A percentile compares a stretch with the other conserved stretches of the same genome.
phyloP scores from a whole-genome alignment of 345 rosid species.

The Gossypium arboreum region DNA sequence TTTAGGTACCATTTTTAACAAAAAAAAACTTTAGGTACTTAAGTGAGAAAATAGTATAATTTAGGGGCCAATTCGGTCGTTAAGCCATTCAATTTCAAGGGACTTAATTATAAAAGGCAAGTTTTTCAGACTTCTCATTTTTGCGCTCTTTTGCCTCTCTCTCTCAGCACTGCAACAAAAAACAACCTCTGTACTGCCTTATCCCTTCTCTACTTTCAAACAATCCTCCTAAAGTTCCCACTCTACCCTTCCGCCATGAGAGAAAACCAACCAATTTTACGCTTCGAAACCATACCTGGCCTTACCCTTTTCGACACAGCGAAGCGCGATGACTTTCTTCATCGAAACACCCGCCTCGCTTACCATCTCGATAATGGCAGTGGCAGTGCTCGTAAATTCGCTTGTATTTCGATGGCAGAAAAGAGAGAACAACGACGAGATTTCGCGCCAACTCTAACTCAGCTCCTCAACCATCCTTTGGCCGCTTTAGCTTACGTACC shows the following conservation, averaged over 20 bases:
- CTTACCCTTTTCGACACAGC: slow-evolving; percentile 22
- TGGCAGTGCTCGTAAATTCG: slow-evolving; percentile 37
- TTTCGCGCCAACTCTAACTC: slow-evolving; percentile 55
- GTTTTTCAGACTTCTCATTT: not conserved
- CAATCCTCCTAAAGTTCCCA: slow-evolving; percentile 4
- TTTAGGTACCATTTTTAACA: too few species aligned
- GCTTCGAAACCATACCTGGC: slow-evolving; percentile 27
- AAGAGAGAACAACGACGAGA: slow-evolving; percentile 39
- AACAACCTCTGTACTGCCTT: not conserved
- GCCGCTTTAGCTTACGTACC: slow-evolving; percentile 67
- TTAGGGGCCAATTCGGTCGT: too few species aligned
- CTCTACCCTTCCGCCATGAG: slow-evolving; percentile 24
- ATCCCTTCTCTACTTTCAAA: slow-evolving; percentile 13
- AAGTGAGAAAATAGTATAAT: too few species aligned
- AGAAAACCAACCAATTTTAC: slow-evolving; percentile 29
- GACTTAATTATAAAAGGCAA: not conserved
- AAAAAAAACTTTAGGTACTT: too few species aligned
- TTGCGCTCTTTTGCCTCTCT: not conserved
- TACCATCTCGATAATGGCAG: slow-evolving; percentile 8
- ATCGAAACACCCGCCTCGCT: slow-evolving; percentile 23
- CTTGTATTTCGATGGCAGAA: slow-evolving; percentile 58
- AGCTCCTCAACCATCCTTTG: slow-evolving; percentile 71
- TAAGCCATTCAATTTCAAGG: too few species aligned
- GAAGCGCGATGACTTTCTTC: slow-evolving; percentile 15
- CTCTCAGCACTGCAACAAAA: not conserved